Evolutionary conservation across 495 filamentous ascomycete genomes (phyloP), one percentile per base, ranked within the genome.

Genomic region (Aspergillus panamensis): DNA sequence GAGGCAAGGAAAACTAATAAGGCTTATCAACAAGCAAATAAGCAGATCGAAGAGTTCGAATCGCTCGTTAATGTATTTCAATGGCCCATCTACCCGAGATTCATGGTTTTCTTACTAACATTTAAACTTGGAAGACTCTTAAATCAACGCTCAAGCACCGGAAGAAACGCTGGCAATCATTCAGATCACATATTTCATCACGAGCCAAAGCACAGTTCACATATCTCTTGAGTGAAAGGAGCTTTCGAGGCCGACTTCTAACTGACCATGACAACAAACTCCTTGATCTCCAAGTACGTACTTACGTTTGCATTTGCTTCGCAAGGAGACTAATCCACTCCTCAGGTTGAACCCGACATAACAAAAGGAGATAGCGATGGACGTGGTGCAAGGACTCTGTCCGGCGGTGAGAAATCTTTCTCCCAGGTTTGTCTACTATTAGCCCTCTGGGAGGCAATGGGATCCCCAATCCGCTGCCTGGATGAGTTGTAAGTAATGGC

Each of bases 381-480:
- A 19, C 83, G 93, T 32, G 86, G 87, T 61, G 91, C 94, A 44
- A 96, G 89, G 74, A 96, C 93, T 4, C 78, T 99, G 8, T 96
- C 90, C 7, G 94, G 94, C 47, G 94, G 94, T 39, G 94, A 99
- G 72, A 97, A 97, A 68, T 96, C 91, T 0, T 99, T 97, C 74
- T 95, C 92, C 1, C 94, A 92, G 12, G 93, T 97, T 55, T 99
- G 94, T 69, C 79, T 99, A 52, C 75, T 99, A 39, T 78, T 99
- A 30, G 82, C 90, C 17, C 85, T 98, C 19, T 98, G 94, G 94
- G 94, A 97, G 67, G 95, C 94, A 40, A 97, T 99, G 93, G 92
- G 92, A 7, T 91, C 89, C 10, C 92, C 93, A 0, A 85, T 99
- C 53, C 83, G 94, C 39, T 97, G 95, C 67, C 80, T 99, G 48